Evolutionary conservation across 208 protist genomes (phyloP).

Genomic region (Crithidia thermophila): DNA sequence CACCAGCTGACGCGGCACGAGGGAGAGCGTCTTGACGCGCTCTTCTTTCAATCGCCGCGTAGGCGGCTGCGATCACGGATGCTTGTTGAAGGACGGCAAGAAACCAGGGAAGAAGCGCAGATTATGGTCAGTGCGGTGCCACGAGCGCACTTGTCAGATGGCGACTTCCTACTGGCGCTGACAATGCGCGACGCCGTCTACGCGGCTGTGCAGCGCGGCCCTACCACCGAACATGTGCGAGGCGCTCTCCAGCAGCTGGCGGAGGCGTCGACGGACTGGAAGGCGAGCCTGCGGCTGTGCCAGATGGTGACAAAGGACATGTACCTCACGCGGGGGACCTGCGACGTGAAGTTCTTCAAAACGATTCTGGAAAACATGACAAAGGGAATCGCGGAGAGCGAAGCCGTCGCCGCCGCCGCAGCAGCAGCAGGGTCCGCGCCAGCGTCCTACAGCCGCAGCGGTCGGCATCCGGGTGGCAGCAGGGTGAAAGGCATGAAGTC

Average conservation of each 20-base stretch:
- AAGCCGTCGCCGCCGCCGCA: neutral
- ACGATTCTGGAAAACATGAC: slow-evolving; percentile 21
- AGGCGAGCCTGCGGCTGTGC: slow-evolving; percentile 27
- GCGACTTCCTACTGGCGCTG: slow-evolving; percentile 14
- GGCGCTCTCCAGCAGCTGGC: slow-evolving; percentile 21
- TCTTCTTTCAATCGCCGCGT: slow-evolving; percentile 26
- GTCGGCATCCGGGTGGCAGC: neutral
- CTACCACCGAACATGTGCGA: neutral
- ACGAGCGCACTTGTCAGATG: neutral
- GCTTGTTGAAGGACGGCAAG: no score
- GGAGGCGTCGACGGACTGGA: slow-evolving; percentile 14
- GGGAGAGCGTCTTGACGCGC: slow-evolving; percentile 28
- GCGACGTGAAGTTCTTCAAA: slow-evolving; percentile 24
- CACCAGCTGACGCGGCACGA: slow-evolving; percentile 37
- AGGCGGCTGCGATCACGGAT: no score
- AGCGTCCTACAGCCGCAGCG: neutral
- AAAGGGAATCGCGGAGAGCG: slow-evolving; percentile 11
- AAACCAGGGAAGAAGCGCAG: no score
- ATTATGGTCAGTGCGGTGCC: no score
- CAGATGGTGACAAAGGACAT: slow-evolving; percentile 20
- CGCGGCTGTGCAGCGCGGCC: neutral
- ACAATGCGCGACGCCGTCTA: slow-evolving; percentile 19
- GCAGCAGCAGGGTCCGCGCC: no score
- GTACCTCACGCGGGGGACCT: slow-evolving; percentile 23
- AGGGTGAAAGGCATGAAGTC: neutral